Base-by-base conservation (phyloP, 2,329 filamentous ascomycete genomes). In the Alternaria brassicicola region DNA sequence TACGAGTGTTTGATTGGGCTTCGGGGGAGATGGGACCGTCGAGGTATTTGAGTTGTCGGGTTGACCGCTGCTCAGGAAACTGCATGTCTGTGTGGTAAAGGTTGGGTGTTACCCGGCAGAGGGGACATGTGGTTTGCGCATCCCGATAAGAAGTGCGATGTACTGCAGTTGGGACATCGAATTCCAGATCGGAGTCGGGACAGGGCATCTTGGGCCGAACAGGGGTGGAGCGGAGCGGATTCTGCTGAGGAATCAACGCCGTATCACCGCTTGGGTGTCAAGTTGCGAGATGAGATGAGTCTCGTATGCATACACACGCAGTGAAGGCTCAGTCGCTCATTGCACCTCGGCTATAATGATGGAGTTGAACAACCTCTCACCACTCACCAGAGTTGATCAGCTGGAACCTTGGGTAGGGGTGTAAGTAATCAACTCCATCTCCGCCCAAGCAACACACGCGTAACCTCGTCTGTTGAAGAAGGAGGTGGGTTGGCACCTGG, bases 121-220 rank as follows among this genome's bases (percentile, higher is more conserved):
- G 21, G 19, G 28, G 0, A 6, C 6, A n/a, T 46, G 4, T 1
- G 13, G 3, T 26, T n/a, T 21, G 15, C 17, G 6, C 21, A 21
- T 46, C 31, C 43, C 17, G 35, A 38, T 17, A 17, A 46, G 21
- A 13, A 5, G 4, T 25, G 23, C 12, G 23, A 4, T 30, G 17
- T 38, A 31, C 17, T 31, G 19, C 43, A 3, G 10, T 33, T 33
- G 6, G 1, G 12, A 25, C 8, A 17, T 13, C 43, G 43, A 33
- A 47, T 13, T 47, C 43, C 43, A 30, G 43, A 21, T 45, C 50
- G 50, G 50, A 31, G 39, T 45, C 50, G 50, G 50, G 15, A 45
- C 17, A 52, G 38, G 25, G 26, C 17, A 15, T 10, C 39, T 45
- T 31, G 28, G 36, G n/a, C 36, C 50, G 35, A 25, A 45, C 26